phyloP scores from a whole-genome alignment of 345 rosid genomes.

The Bruguiera parviflora region DNA sequence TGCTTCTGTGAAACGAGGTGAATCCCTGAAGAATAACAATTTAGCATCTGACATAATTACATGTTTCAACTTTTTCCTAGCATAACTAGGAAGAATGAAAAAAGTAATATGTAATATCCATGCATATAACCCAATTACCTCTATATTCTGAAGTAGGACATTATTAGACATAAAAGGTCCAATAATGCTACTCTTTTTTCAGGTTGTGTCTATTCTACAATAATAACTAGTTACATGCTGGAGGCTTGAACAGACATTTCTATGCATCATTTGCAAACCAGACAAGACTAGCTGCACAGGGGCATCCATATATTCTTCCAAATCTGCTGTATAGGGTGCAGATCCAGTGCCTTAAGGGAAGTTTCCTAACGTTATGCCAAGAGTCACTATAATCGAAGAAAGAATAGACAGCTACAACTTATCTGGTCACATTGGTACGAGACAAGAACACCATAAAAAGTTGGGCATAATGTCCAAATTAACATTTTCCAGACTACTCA shows the following conservation, averaged over 20 bases:
- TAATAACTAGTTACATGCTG: background rate
- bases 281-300: background rate
- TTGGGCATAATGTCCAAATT: background rate
- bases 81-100: background rate
- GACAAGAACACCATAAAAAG: background rate
- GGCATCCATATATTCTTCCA: background rate
- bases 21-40: background rate
- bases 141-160: conserved; percentile 3
- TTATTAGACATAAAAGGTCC: background rate
- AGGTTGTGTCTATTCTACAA: background rate
- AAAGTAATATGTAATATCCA: background rate
- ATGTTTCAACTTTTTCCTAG: background rate
- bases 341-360: background rate
- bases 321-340: background rate
- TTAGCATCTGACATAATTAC: background rate
- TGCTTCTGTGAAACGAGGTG: conserved; percentile 3
- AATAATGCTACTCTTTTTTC: background rate
- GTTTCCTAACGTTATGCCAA: too few species aligned
- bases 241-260: conserved; percentile 15
- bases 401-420: conserved; percentile 6
- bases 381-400: background rate
- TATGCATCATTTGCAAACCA: background rate
- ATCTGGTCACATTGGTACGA: background rate
- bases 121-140: background rate
- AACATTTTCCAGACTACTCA: background rate